phyloP scores from a whole-genome alignment of 2,329 filamentous ascomycete species.

The Fusarium sp. region DNA sequence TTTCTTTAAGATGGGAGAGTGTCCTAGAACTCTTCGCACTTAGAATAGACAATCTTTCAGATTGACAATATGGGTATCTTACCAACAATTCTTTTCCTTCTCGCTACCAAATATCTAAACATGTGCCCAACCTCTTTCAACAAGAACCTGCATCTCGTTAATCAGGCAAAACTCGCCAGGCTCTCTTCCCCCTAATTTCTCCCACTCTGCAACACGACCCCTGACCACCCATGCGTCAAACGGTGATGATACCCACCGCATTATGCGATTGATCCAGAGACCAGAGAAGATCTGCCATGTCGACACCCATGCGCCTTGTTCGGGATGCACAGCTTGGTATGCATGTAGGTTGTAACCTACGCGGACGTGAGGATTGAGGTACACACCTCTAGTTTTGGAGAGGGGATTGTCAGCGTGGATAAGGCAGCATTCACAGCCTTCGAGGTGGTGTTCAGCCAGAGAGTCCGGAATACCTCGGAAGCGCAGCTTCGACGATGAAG shows the following conservation, averaged over 20 bases:
- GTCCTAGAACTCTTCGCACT: neutral
- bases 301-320: slow-evolving; percentile 57
- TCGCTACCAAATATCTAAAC: slow-evolving; percentile 22
- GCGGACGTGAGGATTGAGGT: slow-evolving; percentile 74
- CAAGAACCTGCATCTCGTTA: slow-evolving; percentile 70
- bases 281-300: slow-evolving; percentile 61
- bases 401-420: slow-evolving; percentile 77
- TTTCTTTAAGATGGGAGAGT: neutral
- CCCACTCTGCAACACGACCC: slow-evolving; percentile 53
- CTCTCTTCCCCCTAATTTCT: slow-evolving; percentile 53
- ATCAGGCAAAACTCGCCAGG: slow-evolving; percentile 64
- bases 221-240: slow-evolving; percentile 50
- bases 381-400: slow-evolving; percentile 65
- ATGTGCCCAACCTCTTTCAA: slow-evolving; percentile 68
- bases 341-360: slow-evolving; percentile 70
- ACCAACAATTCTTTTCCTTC: neutral
- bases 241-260: slow-evolving; percentile 53
- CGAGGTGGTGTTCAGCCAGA: slow-evolving; percentile 71
- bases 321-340: slow-evolving; percentile 60
- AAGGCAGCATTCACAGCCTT: slow-evolving; percentile 83
- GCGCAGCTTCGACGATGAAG: slow-evolving; percentile 56
- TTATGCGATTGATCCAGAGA: slow-evolving; percentile 67
- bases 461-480: slow-evolving; percentile 73
- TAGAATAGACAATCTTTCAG: neutral
- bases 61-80: slow-evolving; percentile 27